Evolutionary conservation across 192 early-diverging fungal species (phyloP), one percentile per base, ranked within the genome.

Genomic region (Coemansia sp.): DNA sequence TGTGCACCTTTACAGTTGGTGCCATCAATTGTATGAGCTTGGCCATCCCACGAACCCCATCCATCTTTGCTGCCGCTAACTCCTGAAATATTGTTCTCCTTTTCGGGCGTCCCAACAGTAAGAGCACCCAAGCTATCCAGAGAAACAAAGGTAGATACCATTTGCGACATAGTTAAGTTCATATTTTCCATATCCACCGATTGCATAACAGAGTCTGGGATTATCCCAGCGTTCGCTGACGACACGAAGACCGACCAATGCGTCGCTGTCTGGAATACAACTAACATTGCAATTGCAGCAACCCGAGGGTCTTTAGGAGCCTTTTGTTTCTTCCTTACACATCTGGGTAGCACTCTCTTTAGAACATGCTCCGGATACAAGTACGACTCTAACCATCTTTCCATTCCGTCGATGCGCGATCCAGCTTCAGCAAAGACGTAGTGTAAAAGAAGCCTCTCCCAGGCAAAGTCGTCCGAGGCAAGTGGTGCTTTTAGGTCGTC

Each of bases 391-490:
- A 76, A 42, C 79, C 79, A 81, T 18, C 66, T 45, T 48, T 73
- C 79, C 12, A 68, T 64, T 43, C 74, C 67, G 11, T 64, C 74
- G 9, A 76, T 48, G 26, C 74, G 79, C 59, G 71, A 60, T 8
- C 62, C 70, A 3, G 62, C 70, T 40, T 76, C 79, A 42, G 73
- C 61, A 65, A 76, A 68, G 18, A 63, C 53, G 32, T 81, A 70
- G 65, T 81, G 79, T 65, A 81, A 50, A 13, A 81, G 71, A 49
- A 73, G 56, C 11, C 71, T 60, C 62, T 69, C 73, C 74, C 79
- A 81, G 44, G 53, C 52, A 39, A 19, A 39, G 16, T 37, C 32
- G 2, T 60, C 67, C 13, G 16, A 12, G 2, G 66, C 23, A 39
- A 75, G 70, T 8, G 64, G 61, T 0, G 38, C 21, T 4, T 38